phyloP scores from a whole-genome alignment of 2,329 filamentous ascomycete genomes.

The Dactylellina sp. region DNA sequence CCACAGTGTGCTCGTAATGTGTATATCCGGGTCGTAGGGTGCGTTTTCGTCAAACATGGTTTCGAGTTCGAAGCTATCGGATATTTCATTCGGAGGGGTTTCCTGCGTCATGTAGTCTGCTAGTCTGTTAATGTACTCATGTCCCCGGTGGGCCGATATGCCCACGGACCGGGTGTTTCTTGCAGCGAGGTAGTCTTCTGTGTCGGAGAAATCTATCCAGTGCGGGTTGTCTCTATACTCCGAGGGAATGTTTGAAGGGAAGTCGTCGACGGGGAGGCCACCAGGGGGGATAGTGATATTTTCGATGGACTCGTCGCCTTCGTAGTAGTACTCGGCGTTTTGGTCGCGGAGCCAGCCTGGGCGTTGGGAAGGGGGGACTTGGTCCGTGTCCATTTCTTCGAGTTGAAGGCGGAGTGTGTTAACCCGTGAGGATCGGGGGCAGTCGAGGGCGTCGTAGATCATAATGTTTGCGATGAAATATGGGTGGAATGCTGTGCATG shows the following conservation, averaged over 20 bases:
- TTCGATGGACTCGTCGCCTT: not conserved
- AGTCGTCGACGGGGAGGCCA: not conserved
- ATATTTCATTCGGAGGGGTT: not conserved
- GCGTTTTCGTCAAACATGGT: not conserved
- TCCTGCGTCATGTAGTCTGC: not conserved
- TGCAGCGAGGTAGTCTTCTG: slow-evolving; percentile 9
- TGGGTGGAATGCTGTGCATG: slow-evolving; percentile 17
- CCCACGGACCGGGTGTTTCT: not conserved
- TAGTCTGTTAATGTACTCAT: slow-evolving; percentile 5
- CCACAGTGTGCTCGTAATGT: not conserved
- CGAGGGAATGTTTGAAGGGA: not conserved
- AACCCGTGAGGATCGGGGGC: not conserved
- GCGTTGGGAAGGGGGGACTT: not conserved
- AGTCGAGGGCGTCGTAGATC: slow-evolving; percentile 5
- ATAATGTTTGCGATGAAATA: slow-evolving; percentile 1
- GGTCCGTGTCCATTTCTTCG: slow-evolving; percentile 1
- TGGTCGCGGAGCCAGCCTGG: slow-evolving; percentile 8
- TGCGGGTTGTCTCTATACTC: not conserved
- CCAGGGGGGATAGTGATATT: not conserved
- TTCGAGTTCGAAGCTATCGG: not conserved
- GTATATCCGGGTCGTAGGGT: not conserved
- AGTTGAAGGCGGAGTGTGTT: not conserved
- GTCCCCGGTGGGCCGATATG: slow-evolving; percentile 2
- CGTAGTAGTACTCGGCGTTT: slow-evolving; percentile 1
- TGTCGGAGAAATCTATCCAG: slow-evolving; percentile 19